Conservation (phyloP, 176 grass and related monocot genomes). For the Rhipidocladum racemiflorum region DNA sequence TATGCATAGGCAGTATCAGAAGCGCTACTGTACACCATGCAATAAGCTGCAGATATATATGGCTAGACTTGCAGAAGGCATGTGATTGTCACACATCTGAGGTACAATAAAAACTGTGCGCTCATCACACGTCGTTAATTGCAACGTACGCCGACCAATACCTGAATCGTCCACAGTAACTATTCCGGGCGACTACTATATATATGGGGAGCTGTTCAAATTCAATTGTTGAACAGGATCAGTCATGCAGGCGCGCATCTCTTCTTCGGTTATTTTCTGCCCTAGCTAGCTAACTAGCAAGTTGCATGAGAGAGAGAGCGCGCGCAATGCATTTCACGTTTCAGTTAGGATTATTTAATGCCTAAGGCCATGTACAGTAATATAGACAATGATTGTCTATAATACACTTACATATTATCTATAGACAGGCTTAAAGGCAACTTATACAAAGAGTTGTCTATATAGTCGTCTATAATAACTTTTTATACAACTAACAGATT, state of each 20-base stretch:
- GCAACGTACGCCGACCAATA: conserved; percentile 19
- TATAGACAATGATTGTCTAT: too few relatives aligned
- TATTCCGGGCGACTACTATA: conserved; percentile 35
- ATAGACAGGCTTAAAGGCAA: too few relatives aligned
- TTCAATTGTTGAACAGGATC: conserved; percentile 24
- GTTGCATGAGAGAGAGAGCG: background rate
- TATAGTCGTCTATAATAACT: too few relatives aligned
- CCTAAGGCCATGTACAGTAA: too few relatives aligned
- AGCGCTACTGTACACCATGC: background rate
- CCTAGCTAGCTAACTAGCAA: background rate
- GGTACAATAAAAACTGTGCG: conserved; percentile 20
- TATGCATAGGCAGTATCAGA: too few relatives aligned
- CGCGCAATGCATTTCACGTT: conserved; percentile 22
- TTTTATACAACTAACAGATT: too few relatives aligned
- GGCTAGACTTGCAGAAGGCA: background rate
- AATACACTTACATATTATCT: too few relatives aligned
- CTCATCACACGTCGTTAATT: background rate
- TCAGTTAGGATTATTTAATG: background rate
- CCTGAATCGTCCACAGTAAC: conserved; percentile 34
- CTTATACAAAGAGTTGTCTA: too few relatives aligned
- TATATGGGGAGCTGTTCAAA: conserved; percentile 16
- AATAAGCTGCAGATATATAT: background rate
- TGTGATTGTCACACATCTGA: background rate
- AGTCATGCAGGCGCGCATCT: conserved; percentile 26
- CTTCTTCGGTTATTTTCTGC: conserved; percentile 24